Conservation (phyloP, 495 filamentous ascomycete species). For the Neurospora intermedia region DNA sequence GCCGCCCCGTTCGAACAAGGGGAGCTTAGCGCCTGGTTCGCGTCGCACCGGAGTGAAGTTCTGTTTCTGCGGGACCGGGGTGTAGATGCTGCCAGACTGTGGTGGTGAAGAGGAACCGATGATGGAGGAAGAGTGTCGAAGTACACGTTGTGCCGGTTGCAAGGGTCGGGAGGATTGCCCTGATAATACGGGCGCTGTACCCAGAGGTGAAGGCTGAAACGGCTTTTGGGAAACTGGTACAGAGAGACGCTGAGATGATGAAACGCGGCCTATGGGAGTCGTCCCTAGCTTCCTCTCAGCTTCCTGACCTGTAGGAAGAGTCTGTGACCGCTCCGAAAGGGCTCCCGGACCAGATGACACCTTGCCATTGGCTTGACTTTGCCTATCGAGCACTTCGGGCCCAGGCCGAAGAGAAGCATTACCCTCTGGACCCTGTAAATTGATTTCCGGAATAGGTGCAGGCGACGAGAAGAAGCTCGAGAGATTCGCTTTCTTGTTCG, state of each 20-base stretch:
- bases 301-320: neutral
- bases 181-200: neutral
- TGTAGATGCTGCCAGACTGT: neutral
- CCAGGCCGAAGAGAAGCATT: neutral
- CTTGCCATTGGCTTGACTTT: neutral
- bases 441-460: constrained; percentile 25
- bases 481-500: constrained; percentile 27
- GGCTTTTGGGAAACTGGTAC: neutral
- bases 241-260: neutral
- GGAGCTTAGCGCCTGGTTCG: constrained; percentile 13
- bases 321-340: neutral
- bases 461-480: constrained; percentile 39
- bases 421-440: neutral
- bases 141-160: neutral
- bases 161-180: neutral
- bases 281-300: neutral
- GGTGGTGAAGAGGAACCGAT: neutral
- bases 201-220: neutral
- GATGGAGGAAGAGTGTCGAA: neutral
- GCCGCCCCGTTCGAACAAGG: constrained; percentile 22
- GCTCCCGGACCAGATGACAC: neutral
- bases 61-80: constrained; percentile 32
- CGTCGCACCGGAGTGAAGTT: constrained; percentile 40
- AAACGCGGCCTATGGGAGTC: neutral
- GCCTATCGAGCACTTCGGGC: neutral